Evolutionary conservation across 148 eudicot genomes (phyloP).

Genomic region (Amaranthus cruentus): DNA sequence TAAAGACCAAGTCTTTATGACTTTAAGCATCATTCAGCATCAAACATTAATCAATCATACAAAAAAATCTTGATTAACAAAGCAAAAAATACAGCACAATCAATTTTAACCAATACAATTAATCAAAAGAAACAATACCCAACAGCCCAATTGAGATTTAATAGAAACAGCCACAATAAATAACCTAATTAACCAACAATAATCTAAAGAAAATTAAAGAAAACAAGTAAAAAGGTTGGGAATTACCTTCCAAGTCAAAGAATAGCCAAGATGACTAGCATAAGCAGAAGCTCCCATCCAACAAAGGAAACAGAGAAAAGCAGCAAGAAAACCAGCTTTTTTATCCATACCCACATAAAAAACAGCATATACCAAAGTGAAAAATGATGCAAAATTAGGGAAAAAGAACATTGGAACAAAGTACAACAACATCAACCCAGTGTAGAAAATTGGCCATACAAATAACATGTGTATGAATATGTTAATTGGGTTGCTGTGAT

Average conservation of each 20-base stretch:
- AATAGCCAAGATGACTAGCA: conserved; percentile 36
- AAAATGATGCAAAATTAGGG: conserved; percentile 32
- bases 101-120: too few relatives aligned
- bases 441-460: conserved; percentile 80
- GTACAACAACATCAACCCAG: conserved; percentile 39
- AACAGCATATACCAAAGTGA: conserved; percentile 33
- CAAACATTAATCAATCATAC: background rate
- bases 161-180: background rate
- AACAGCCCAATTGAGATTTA: background rate
- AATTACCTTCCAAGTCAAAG: conserved; percentile 68
- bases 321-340: conserved; percentile 60
- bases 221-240: background rate
- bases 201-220: background rate
- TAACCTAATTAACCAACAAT: background rate
- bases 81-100: background rate
- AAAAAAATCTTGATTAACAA: background rate
- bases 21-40: too few relatives aligned
- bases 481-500: conserved; percentile 72
- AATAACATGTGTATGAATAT: conserved; percentile 67
- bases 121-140: background rate
- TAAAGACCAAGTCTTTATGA: too few relatives aligned
- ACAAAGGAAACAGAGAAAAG: conserved; percentile 47
- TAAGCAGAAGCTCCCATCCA: conserved; percentile 45
- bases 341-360: conserved; percentile 49
- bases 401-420: conserved; percentile 43